Evolutionary conservation across 1,139 yeast genomes (phyloP).

Genomic region (Kurtzmaniella quercitrusa): DNA sequence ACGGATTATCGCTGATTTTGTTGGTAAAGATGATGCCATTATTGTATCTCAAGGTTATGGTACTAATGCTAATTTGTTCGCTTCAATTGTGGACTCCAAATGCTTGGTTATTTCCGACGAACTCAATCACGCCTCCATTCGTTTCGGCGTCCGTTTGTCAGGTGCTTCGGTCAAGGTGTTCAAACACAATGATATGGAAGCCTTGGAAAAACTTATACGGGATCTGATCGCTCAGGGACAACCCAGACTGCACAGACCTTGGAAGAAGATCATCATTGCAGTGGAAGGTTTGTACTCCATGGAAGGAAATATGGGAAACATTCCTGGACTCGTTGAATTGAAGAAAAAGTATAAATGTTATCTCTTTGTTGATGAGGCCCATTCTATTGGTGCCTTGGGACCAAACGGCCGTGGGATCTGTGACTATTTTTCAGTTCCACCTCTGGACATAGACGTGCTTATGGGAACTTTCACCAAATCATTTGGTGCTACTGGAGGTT

Average conservation of each 20-base stretch:
- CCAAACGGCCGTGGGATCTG: constrained; percentile 92
- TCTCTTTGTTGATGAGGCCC: constrained; percentile 94
- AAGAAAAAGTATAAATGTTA: constrained; percentile 86
- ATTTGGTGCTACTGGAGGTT: constrained; percentile 98
- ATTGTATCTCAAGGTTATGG: constrained; percentile 94
- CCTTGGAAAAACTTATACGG: constrained; percentile 72
- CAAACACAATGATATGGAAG: constrained; percentile 86
- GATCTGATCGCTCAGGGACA: constrained; percentile 95
- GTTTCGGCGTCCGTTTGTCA: constrained; percentile 90
- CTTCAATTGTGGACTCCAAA: constrained; percentile 78
- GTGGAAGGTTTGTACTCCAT: constrained; percentile 95
- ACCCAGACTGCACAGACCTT: constrained; percentile 94
- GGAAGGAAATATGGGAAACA: constrained; percentile 95
- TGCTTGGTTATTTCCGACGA: constrained; percentile 92
- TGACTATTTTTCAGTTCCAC: constrained; percentile 81
- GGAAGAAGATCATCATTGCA: constrained; percentile 90
- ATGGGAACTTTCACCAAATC: constrained; percentile 99
- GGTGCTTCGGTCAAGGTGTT: constrained; percentile 93
- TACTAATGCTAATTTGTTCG: constrained; percentile 88
- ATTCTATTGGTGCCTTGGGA: constrained; percentile 97
- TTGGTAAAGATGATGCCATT: constrained; percentile 87
- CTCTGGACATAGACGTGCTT: constrained; percentile 71
- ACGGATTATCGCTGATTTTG: constrained; percentile 70
- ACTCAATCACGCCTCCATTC: constrained; percentile 89
- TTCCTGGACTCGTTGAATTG: constrained; percentile 71